These are phyloP conservation scores for Exserohilum turcica DNA, from an alignment of 2,329 filamentous ascomycete genomes.

Conservation along the genomic window DNA sequence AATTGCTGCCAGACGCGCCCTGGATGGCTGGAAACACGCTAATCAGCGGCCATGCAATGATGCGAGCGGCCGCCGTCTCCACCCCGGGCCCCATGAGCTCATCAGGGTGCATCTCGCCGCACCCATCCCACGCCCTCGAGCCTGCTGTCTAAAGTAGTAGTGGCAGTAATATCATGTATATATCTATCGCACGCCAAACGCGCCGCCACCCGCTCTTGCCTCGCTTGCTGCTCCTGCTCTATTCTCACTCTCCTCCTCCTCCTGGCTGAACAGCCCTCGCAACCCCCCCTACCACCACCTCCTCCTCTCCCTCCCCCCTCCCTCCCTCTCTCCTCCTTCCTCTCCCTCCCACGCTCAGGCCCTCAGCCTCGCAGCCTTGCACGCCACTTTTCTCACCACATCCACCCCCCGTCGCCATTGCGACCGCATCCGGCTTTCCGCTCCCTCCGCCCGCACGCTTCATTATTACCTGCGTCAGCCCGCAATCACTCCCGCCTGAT, in stretches of 20 bases:
- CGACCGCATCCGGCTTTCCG: neutral
- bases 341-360: slow-evolving; percentile 3
- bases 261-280: too few species aligned
- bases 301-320: neutral
- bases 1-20: slow-evolving; percentile 6
- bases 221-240: slow-evolving; percentile 2
- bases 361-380: slow-evolving; percentile 4
- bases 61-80: slow-evolving; percentile 19
- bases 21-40: slow-evolving; percentile 8
- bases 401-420: slow-evolving; percentile 8
- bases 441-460: neutral
- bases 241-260: neutral
- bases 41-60: slow-evolving; percentile 15
- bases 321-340: neutral
- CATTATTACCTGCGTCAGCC: slow-evolving; percentile 6
- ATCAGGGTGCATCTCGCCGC: slow-evolving; percentile 15
- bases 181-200: slow-evolving; percentile 11
- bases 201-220: slow-evolving; percentile 12
- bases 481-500: neutral
- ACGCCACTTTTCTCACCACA: slow-evolving; percentile 15
- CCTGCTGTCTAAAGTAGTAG: slow-evolving; percentile 3
- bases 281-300: neutral
- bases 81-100: slow-evolving; percentile 20
- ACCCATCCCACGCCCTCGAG: slow-evolving; percentile 21
- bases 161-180: too few species aligned